These are phyloP conservation scores for Alnus rubra DNA, from an alignment of 306 rosid genomes.

Conservation along the genomic window DNA sequence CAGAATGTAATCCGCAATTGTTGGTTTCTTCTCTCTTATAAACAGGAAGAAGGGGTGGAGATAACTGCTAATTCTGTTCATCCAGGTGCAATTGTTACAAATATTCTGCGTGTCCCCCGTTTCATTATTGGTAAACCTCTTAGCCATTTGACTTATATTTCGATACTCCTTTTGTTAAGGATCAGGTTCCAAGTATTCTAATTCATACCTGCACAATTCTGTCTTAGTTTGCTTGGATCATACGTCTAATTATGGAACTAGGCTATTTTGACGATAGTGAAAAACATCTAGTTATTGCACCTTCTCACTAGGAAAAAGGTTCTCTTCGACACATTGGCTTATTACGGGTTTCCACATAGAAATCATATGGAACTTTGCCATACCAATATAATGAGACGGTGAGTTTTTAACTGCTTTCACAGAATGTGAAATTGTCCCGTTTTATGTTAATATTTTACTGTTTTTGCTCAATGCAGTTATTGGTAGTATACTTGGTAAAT, in stretches of 20 bases:
- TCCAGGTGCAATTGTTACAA: conserved; percentile 75
- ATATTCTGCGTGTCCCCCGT: conserved; percentile 55
- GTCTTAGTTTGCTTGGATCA: too few relatives aligned
- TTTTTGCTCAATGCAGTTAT: conserved; percentile 48
- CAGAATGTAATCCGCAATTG: background rate
- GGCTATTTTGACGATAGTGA: background rate
- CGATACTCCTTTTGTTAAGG: background rate
- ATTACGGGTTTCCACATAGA: background rate
- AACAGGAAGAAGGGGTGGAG: conserved; percentile 74
- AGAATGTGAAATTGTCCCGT: background rate
- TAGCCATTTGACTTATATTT: background rate
- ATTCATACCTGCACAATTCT: conserved; percentile 11
- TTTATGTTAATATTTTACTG: conserved; percentile 20
- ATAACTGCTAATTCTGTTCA: conserved; percentile 73
- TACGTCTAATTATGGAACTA: background rate
- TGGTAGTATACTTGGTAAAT: conserved; percentile 43
- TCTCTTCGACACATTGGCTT: background rate
- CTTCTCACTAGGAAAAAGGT: background rate
- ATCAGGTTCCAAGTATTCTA: conserved; percentile 8
- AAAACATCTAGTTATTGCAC: background rate
- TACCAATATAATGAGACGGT: background rate
- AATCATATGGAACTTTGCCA: background rate
- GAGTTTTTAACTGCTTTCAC: background rate
- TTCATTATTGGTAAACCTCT: conserved; percentile 50
- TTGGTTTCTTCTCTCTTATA: conserved; percentile 9